Percentiles rank a stretch among this genome's conserved stretches.
Conservation (phyloP, 2,329 filamentous ascomycete genomes). For the Sphaerostilbella broomeana region DNA sequence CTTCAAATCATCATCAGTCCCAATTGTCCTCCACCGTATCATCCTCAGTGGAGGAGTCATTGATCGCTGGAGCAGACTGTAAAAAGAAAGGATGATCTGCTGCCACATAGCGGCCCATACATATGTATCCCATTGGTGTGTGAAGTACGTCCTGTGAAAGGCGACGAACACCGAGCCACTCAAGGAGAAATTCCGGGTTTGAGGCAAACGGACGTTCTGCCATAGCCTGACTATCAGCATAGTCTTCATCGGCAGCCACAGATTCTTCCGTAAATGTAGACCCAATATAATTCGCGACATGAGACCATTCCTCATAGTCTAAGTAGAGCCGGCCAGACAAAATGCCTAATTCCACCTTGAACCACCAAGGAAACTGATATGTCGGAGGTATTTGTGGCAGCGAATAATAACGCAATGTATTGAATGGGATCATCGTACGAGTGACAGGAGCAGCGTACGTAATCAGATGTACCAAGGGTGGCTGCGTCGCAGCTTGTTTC, state of each 20-base stretch:
- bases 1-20: neutral
- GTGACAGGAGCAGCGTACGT: slow-evolving; percentile 56
- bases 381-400: slow-evolving; percentile 38
- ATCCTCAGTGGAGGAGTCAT: neutral
- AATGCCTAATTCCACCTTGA: slow-evolving; percentile 53
- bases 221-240: no score
- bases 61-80: no score
- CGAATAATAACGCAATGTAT: slow-evolving; percentile 44
- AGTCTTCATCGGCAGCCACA: no score
- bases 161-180: slow-evolving; percentile 49
- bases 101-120: slow-evolving; percentile 39
- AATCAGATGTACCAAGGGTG: slow-evolving; percentile 39
- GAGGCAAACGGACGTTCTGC: no score
- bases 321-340: slow-evolving; percentile 57
- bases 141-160: slow-evolving; percentile 50
- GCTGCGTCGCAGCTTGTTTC: no score
- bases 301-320: slow-evolving; percentile 38
- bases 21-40: no score
- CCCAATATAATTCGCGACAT: slow-evolving; percentile 20
- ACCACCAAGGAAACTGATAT: slow-evolving; percentile 43
- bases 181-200: slow-evolving; percentile 39
- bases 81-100: slow-evolving; percentile 45
- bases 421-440: slow-evolving; percentile 53
- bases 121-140: slow-evolving; percentile 52
- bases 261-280: no score